Evolutionary conservation across 768 basidiomycete species (phyloP).

Genomic region (Lentinula aciculospora): DNA sequence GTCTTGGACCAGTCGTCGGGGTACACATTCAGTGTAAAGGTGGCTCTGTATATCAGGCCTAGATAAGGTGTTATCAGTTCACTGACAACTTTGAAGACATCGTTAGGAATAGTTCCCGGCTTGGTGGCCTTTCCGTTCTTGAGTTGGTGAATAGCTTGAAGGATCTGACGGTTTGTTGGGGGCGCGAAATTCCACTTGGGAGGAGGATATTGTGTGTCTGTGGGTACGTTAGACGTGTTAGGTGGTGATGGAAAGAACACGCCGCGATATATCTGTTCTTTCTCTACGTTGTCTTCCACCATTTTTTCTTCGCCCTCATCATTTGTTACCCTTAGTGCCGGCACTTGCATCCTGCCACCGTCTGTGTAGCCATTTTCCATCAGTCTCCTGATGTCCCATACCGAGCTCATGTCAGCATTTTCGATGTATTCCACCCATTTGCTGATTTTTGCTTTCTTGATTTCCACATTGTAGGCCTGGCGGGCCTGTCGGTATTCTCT

Average conservation of each 20-base stretch:
- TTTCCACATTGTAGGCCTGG: conserved; percentile 13
- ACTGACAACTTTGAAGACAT: conserved; percentile 18
- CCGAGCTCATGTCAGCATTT: background rate
- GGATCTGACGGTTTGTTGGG: background rate
- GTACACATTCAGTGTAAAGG: conserved; percentile 18
- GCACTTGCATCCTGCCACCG: background rate
- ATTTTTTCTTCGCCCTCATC: too few relatives aligned
- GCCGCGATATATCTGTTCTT: background rate
- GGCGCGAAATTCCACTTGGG: background rate
- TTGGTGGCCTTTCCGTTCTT: background rate
- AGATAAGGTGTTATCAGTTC: conserved; percentile 20
- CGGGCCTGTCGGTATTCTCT: conserved; percentile 6
- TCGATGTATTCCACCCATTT: conserved; percentile 20
- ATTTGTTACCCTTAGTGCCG: background rate
- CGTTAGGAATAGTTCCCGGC: background rate
- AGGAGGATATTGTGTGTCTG: background rate
- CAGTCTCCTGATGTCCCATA: background rate
- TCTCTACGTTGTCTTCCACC: background rate
- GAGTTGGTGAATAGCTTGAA: background rate
- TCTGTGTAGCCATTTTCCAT: background rate
- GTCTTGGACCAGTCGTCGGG: background rate
- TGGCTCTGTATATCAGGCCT: conserved; percentile 20
- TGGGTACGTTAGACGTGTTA: background rate
- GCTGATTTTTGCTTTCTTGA: conserved; percentile 15
- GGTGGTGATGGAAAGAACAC: background rate